Evolutionary conservation across 805 yeast species (phyloP).

Genomic region (Lachancea meyersii): DNA sequence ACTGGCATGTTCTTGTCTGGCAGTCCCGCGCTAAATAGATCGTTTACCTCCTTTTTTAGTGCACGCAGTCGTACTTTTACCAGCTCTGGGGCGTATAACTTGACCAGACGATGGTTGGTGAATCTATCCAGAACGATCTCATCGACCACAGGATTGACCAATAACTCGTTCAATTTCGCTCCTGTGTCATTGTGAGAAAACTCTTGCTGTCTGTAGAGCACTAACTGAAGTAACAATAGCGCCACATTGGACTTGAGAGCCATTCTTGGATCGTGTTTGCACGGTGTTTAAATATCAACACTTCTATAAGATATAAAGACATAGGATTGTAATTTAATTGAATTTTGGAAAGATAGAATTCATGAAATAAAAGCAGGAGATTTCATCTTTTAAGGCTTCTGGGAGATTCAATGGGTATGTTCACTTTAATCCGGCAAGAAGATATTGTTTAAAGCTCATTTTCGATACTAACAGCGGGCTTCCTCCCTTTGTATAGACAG

Average conservation of each 20-base stretch:
- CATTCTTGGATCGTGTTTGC: neutral
- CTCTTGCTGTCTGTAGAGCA: slow-evolving; percentile 26
- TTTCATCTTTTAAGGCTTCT: no score
- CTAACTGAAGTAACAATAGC: slow-evolving; percentile 25
- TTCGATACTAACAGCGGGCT: neutral
- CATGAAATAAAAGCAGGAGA: neutral
- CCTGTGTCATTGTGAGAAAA: slow-evolving; percentile 19
- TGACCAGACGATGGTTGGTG: slow-evolving; percentile 20
- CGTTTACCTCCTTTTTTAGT: slow-evolving; percentile 18
- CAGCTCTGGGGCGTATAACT: slow-evolving; percentile 24
- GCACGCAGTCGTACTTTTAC: slow-evolving; percentile 17
- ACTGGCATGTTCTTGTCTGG: slow-evolving; percentile 12
- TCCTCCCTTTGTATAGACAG: slow-evolving; percentile 39
- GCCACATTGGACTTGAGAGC: slow-evolving; percentile 7
- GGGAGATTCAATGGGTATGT: slow-evolving; percentile 5
- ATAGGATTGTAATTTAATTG: no score
- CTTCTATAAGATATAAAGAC: neutral
- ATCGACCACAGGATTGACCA: slow-evolving; percentile 27
- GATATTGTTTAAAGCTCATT: neutral
- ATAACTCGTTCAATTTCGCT: slow-evolving; percentile 13
- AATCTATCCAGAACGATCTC: slow-evolving; percentile 17
- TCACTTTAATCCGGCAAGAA: neutral
- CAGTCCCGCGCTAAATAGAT: slow-evolving; percentile 18
- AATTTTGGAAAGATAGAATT: no score
- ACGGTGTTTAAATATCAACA: neutral